Evolutionary conservation across 495 filamentous ascomycete genomes (phyloP).

Genomic region (Aspergillus avenaceus): DNA sequence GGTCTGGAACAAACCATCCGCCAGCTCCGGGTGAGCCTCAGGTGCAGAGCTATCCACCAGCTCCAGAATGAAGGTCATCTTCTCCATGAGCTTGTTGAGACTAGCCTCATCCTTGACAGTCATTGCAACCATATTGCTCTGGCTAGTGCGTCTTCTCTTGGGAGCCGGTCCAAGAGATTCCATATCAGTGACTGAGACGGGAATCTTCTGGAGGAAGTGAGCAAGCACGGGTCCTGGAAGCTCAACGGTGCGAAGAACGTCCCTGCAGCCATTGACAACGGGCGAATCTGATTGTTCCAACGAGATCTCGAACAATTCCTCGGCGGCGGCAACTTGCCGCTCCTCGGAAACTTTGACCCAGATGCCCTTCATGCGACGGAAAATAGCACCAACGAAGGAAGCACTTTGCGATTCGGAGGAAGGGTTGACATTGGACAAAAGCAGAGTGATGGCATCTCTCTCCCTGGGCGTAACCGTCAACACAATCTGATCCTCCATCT

Average conservation of each 20-base stretch:
- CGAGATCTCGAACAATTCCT: slow-evolving; percentile 55
- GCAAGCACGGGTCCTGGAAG: slow-evolving; percentile 67
- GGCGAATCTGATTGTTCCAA: slow-evolving; percentile 28
- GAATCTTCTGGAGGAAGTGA: slow-evolving; percentile 64
- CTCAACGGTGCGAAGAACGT: slow-evolving; percentile 62
- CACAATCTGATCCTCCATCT: slow-evolving; percentile 57
- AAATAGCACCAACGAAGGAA: slow-evolving; percentile 54
- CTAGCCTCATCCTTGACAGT: slow-evolving; percentile 47
- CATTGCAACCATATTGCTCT: slow-evolving; percentile 49
- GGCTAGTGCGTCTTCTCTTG: slow-evolving; percentile 74
- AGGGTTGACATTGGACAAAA: slow-evolving; percentile 50
- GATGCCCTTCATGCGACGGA: slow-evolving; percentile 59
- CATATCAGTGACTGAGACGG: slow-evolving; percentile 56
- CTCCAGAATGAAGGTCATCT: slow-evolving; percentile 83
- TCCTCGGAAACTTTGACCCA: slow-evolving; percentile 71
- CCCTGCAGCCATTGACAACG: slow-evolving; percentile 53
- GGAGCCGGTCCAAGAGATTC: slow-evolving; percentile 59
- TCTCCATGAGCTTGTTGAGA: slow-evolving; percentile 58
- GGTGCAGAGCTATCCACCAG: slow-evolving; percentile 74
- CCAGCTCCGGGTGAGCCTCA: slow-evolving; percentile 64
- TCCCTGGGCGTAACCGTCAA: slow-evolving; percentile 63
- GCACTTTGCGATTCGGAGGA: slow-evolving; percentile 41
- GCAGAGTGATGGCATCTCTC: slow-evolving; percentile 56
- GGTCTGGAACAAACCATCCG: slow-evolving; percentile 72
- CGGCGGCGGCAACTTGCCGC: slow-evolving; percentile 52